Evolutionary conservation across 345 rosid genomes (phyloP).

Genomic region (Euphorbia lathyris): DNA sequence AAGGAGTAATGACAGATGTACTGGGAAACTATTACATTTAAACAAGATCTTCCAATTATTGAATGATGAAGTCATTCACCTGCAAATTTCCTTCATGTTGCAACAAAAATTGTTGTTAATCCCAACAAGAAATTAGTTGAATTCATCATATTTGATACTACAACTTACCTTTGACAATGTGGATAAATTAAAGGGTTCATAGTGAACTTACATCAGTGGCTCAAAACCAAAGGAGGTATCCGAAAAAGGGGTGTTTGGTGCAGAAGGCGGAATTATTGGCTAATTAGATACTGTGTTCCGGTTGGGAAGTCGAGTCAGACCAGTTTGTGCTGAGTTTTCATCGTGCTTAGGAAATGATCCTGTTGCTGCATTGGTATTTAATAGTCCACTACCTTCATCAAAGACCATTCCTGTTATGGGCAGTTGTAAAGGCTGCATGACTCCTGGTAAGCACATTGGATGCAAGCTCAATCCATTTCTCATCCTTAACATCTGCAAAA

Average conservation of each 20-base stretch:
- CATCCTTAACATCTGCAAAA: constrained; percentile 54
- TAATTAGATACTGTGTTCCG: constrained; percentile 31
- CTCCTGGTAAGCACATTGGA: constrained; percentile 52
- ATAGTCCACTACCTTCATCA: constrained; percentile 37
- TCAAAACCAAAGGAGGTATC: constrained; percentile 39
- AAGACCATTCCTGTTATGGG: constrained; percentile 38
- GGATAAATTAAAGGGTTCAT: constrained; percentile 33
- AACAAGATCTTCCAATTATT: neutral
- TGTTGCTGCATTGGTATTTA: constrained; percentile 25
- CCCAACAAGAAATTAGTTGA: neutral
- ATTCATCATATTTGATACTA: constrained; percentile 9
- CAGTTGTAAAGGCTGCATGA: constrained; percentile 38
- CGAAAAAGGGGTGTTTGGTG: constrained; percentile 23
- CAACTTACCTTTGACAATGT: constrained; percentile 44
- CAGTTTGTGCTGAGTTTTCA: constrained; percentile 28
- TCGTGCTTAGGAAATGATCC: constrained; percentile 36
- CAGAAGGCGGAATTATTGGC: constrained; percentile 25
- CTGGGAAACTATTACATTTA: neutral
- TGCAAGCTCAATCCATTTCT: constrained; percentile 56
- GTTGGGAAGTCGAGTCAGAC: constrained; percentile 24
- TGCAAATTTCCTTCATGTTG: constrained; percentile 37
- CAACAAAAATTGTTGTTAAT: constrained; percentile 9
- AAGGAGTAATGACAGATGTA: neutral
- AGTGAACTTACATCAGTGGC: constrained; percentile 31
- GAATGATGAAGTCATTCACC: constrained; percentile 19